phyloP scores from a whole-genome alignment of 208 protist species.

The Crithidia mellificae region DNA sequence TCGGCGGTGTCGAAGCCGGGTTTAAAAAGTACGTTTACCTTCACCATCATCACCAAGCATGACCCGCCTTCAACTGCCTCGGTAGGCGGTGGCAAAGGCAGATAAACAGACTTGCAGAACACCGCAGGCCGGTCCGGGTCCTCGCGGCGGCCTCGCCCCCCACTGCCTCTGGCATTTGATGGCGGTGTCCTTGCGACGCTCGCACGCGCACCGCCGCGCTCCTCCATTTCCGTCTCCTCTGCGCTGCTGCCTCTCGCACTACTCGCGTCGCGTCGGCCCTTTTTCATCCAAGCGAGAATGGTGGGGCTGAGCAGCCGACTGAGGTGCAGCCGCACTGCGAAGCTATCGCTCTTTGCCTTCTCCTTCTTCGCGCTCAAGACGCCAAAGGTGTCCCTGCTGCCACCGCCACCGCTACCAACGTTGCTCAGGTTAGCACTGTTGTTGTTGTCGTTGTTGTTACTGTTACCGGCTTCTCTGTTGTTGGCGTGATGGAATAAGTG shows the following conservation, averaged over 20 bases:
- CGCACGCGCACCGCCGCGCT: not conserved
- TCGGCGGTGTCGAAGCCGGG: slow-evolving; percentile 12
- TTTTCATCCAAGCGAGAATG: slow-evolving; percentile 12
- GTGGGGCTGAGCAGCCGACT: slow-evolving; percentile 18
- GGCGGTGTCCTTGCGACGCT: not conserved
- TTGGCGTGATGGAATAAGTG: no score
- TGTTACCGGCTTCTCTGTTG: no score
- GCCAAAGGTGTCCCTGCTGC: no score
- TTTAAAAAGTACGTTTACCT: slow-evolving; percentile 19
- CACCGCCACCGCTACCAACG: no score
- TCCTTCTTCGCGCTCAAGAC: not conserved
- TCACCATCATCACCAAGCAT: slow-evolving; percentile 17
- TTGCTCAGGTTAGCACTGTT: not conserved
- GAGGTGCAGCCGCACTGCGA: slow-evolving; percentile 9
- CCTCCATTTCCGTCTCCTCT: not conserved
- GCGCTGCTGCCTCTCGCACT: not conserved
- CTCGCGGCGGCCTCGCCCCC: not conserved
- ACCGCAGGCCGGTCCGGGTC: not conserved
- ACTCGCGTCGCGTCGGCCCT: not conserved
- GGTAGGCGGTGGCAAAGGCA: not conserved
- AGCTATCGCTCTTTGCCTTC: not conserved
- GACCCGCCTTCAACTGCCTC: not conserved
- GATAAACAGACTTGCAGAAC: slow-evolving; percentile 14
- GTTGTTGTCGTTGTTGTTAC: not conserved
- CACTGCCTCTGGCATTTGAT: not conserved